A percentile compares a stretch with the other conserved stretches of the same genome.
Evolutionary conservation across 768 basidiomycete species (phyloP).

Genomic region (Xerocomellus chrysenteron): DNA sequence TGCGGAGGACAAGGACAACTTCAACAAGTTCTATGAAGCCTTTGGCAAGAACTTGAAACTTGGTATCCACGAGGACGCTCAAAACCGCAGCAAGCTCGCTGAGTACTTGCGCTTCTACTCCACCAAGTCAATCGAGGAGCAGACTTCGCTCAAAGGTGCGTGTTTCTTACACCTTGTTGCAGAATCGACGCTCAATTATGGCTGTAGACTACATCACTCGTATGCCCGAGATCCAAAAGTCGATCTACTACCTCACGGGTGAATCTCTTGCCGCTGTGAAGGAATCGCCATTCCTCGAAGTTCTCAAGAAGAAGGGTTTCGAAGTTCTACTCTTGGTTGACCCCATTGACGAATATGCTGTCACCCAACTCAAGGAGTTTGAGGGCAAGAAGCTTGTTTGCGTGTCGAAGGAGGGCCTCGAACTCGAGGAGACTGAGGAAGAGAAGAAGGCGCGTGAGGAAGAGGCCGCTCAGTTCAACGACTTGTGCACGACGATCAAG

Average conservation of each 20-base stretch:
- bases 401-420: slow-evolving; percentile 98
- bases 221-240: slow-evolving; percentile 98
- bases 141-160: slow-evolving; percentile 88
- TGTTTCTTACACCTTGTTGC: neutral
- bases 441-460: slow-evolving; percentile 92
- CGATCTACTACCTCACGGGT: slow-evolving; percentile 99
- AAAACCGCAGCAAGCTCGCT: slow-evolving; percentile 98
- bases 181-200: neutral
- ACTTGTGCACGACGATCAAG: slow-evolving; percentile 93
- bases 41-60: slow-evolving; percentile 99
- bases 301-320: slow-evolving; percentile 99
- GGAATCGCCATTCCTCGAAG: slow-evolving; percentile 98
- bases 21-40: slow-evolving; percentile 93
- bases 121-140: slow-evolving; percentile 90
- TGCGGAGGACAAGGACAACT: slow-evolving; percentile 99
- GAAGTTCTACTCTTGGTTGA: slow-evolving; percentile 97
- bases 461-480: slow-evolving; percentile 78
- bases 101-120: slow-evolving; percentile 99
- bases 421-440: slow-evolving; percentile 98
- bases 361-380: slow-evolving; percentile 99
- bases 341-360: slow-evolving; percentile 98
- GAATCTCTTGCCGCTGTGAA: slow-evolving; percentile 88
- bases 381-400: slow-evolving; percentile 97
- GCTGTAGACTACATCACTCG: slow-evolving; percentile 93
- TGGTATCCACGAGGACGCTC: slow-evolving; percentile 98